Base-by-base conservation (phyloP, 768 basidiomycete genomes). In the Porpolomopsis calyptriformis region DNA sequence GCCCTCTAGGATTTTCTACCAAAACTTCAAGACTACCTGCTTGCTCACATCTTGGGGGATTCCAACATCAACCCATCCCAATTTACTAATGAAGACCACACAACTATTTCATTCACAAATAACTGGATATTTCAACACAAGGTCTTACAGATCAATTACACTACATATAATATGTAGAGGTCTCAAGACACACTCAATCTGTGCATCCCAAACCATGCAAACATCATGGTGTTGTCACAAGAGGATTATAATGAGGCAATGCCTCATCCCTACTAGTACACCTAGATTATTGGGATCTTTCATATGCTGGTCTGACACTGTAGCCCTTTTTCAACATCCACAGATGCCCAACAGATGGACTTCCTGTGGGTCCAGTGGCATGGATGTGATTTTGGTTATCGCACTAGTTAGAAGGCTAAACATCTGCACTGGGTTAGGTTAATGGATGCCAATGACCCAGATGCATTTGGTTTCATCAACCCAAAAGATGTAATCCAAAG, bases 131-230 rank as follows among this genome's bases (percentile, higher is more conserved):
- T 53, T 42, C 46, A 20, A 9, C 61, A 66, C 47, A 60, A 61
- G 33, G 53, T 57, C 2, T 8, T 70, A 1, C 62, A 59, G 0
- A 45, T 72, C 48, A 64, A 71, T 51, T 71, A 68, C 16, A 43
- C 42, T 12, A 43, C 42, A 4, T 43, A 43, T 19, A 18, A 43
- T 43, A 18, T 43, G 12, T 42, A 63, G 2, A 60, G 65, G 1
- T 48, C 51, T 4, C 67, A 71, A 48, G 72, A 77, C 45, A 50
- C 55, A 0, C 53, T 75, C 46, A 71, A 72, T 36, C 61, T 64
- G 7, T 34, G 53, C 0, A 65, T 56, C 14, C n/a, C n/a, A n/a
- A n/a, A n/a, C n/a, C 40, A 41, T 19, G 40, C 40, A 8, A 18
- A 0, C 63, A 71, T 76, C 16, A 70, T 66, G 57, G 55, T 66